These are phyloP conservation scores for Fonsecaea pedrosoi DNA, from an alignment of 2,329 filamentous ascomycete genomes.

Conservation along the genomic window DNA sequence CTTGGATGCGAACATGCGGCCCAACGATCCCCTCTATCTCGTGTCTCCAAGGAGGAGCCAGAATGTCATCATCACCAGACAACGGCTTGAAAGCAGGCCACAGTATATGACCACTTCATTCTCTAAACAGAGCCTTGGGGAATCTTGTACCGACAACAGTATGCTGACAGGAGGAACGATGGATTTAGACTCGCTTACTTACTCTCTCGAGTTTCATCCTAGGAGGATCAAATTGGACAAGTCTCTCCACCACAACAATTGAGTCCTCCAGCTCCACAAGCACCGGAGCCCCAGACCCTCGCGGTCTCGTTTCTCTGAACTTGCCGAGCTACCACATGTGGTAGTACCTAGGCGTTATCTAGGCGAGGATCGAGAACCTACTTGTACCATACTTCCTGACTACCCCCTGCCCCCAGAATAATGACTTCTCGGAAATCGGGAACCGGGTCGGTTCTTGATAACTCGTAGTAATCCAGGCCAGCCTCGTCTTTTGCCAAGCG, in stretches of 20 bases:
- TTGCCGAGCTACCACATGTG: constrained; percentile 3
- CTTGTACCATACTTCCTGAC: not conserved
- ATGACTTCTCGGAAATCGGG: not conserved
- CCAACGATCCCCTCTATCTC: not conserved
- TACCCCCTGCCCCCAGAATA: not conserved
- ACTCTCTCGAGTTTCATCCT: not conserved
- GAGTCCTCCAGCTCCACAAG: not conserved
- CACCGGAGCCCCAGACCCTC: not conserved
- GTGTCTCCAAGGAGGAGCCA: not conserved
- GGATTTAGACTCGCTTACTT: not conserved
- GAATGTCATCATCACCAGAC: not conserved
- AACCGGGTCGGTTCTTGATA: not conserved
- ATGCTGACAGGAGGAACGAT: not conserved
- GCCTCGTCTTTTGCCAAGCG: not conserved
- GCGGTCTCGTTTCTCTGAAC: not conserved
- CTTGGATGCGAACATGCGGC: not conserved
- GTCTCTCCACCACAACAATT: not conserved
- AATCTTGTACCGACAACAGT: not conserved
- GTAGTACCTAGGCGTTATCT: not conserved
- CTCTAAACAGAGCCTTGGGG: not conserved
- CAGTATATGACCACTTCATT: not conserved
- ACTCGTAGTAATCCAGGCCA: not conserved
- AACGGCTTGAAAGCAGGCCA: not conserved
- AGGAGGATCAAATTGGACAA: not conserved
- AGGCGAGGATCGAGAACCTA: not conserved